Evolutionary conservation across 2,329 filamentous ascomycete genomes (phyloP).

Genomic region (Penicillium freii): DNA sequence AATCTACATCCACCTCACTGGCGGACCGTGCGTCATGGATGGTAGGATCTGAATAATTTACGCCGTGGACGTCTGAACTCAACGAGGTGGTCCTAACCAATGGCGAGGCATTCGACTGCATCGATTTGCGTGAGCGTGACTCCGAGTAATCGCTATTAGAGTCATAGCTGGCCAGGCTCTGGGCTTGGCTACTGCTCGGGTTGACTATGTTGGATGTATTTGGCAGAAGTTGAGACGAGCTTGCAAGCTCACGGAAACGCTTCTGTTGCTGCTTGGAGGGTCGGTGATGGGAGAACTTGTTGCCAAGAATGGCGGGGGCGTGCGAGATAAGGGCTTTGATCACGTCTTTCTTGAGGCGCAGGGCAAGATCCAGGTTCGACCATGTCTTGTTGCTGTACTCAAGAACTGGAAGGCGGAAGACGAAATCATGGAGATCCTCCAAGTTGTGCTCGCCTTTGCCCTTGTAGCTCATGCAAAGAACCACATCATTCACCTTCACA

Average conservation of each 20-base stretch:
- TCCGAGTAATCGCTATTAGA: slow-evolving; percentile 41
- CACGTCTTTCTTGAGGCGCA: slow-evolving; percentile 91
- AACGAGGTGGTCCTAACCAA: slow-evolving; percentile 37
- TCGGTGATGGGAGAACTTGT: slow-evolving; percentile 89
- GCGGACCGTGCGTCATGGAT: slow-evolving; percentile 35
- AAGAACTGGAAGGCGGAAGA: slow-evolving; percentile 89
- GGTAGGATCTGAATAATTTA: slow-evolving; percentile 23
- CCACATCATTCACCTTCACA: slow-evolving; percentile 91
- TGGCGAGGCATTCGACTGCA: slow-evolving; percentile 38
- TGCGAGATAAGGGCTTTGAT: slow-evolving; percentile 93
- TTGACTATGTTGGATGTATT: slow-evolving; percentile 32
- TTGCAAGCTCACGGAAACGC: slow-evolving; percentile 80
- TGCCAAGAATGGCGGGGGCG: slow-evolving; percentile 92
- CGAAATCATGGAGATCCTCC: slow-evolving; percentile 95
- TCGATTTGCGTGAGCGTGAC: slow-evolving; percentile 37
- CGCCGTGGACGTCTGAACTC: slow-evolving; percentile 32
- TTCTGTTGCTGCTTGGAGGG: slow-evolving; percentile 76
- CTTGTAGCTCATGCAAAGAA: slow-evolving; percentile 94
- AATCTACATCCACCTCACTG: slow-evolving; percentile 39
- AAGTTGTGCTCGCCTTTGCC: slow-evolving; percentile 93
- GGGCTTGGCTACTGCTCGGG: slow-evolving; percentile 29
- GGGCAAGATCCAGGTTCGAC: slow-evolving; percentile 92
- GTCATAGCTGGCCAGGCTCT: slow-evolving; percentile 38
- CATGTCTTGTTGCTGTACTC: slow-evolving; percentile 99
- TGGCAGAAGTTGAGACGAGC: slow-evolving; percentile 65